Evolutionary conservation across 78 protist genomes (phyloP).

Genomic region (Dictyostelium firmibasis): DNA sequence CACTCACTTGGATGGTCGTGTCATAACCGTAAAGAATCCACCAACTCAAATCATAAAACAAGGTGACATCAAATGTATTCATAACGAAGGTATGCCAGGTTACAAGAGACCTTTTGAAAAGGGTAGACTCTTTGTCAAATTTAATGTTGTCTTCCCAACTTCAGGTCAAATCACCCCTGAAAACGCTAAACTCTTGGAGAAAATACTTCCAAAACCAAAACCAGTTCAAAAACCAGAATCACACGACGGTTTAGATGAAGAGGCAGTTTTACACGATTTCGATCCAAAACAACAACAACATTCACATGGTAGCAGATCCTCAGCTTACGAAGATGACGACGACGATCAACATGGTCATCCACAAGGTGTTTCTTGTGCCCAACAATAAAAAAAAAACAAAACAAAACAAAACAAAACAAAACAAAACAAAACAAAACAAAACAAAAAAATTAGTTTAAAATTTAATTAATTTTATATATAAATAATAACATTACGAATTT

Average conservation of each 20-base stretch:
- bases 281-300: background rate
- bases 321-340: constrained; percentile 5
- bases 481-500: background rate
- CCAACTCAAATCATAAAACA: constrained; percentile 89
- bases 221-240: constrained; percentile 8
- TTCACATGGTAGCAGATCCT: background rate
- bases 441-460: too few relatives aligned
- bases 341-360: constrained; percentile 55
- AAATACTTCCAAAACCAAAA: constrained; percentile 76
- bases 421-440: too few relatives aligned
- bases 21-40: constrained; percentile 73
- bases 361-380: constrained; percentile 71
- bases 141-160: constrained; percentile 92
- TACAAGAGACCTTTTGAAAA: constrained; percentile 90
- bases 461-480: too few relatives aligned
- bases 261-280: constrained; percentile 17
- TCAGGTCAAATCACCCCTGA: constrained; percentile 55
- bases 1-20: constrained; percentile 94
- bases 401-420: background rate
- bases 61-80: constrained; percentile 87
- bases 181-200: constrained; percentile 63
- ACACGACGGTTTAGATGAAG: constrained; percentile 71
- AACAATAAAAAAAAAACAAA: background rate
- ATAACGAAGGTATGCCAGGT: constrained; percentile 98
- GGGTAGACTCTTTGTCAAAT: constrained; percentile 90